phyloP scores from a whole-genome alignment of 1,284 basidiomycete genomes.

The Cystobasidium sp. region DNA sequence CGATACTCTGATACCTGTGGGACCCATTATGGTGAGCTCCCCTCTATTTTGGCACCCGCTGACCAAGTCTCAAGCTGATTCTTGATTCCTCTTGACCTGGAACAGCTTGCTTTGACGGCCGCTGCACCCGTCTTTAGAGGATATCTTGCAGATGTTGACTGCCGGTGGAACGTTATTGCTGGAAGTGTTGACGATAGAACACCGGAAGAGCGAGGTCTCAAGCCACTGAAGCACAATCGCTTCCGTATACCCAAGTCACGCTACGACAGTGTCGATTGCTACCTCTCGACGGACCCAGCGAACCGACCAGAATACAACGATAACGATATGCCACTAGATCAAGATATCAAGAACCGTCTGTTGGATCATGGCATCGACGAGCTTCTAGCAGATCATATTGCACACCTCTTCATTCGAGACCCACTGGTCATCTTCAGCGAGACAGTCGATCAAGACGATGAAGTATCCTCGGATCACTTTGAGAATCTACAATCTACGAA shows the following conservation, averaged over 20 bases:
- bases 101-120: constrained; percentile 86
- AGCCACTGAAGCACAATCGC: constrained; percentile 75
- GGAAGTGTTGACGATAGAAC: constrained; percentile 97
- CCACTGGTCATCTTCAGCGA: constrained; percentile 95
- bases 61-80: not conserved
- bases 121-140: constrained; percentile 94
- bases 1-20: constrained; percentile 90
- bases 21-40: constrained; percentile 81
- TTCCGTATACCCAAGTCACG: constrained; percentile 91
- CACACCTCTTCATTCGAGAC: constrained; percentile 97
- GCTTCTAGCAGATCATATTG: constrained; percentile 84
- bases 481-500: constrained; percentile 99
- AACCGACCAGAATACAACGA: constrained; percentile 96
- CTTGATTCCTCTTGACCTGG: constrained; percentile 19
- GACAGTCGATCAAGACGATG: constrained; percentile 89
- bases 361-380: constrained; percentile 80
- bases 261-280: constrained; percentile 94
- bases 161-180: constrained; percentile 97
- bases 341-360: constrained; percentile 72
- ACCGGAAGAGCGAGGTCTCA: constrained; percentile 86
- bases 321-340: constrained; percentile 77
- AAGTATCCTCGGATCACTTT: constrained; percentile 88
- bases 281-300: constrained; percentile 82
- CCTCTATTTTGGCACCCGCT: not conserved
- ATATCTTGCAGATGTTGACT: constrained; percentile 93